Base-by-base conservation (phyloP, 2,329 filamentous ascomycete species). In the Pyrenochaeta sp. region DNA sequence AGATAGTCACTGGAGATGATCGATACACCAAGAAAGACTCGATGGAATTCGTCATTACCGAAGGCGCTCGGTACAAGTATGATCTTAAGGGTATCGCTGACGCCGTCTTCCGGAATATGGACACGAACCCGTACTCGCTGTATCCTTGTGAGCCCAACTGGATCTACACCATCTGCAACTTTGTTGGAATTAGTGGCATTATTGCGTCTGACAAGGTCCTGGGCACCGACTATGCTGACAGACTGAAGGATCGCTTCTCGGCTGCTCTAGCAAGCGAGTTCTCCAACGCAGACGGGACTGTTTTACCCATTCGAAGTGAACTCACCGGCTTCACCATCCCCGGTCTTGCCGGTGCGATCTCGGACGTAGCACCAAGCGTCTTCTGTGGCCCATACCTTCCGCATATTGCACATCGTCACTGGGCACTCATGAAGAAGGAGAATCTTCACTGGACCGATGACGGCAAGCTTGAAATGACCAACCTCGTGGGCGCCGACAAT, bases 101-200 rank as follows among this genome's bases (percentile, higher is more conserved):
- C 4, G 50, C 55, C 6, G 31, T 59, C 4, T 38, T 37, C 15
- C 20, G 35, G 4, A 53, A 59, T 17, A 53, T 47, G 39, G 35
- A 48, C 18, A 13, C 41, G 15, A 45, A 41, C 13, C 18, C 39
- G 5, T 60, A 44, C 24, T 45, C 37, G 18, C 36, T 60, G 6
- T 58, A 45, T 41, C 53, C 56, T 7, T 56, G 55, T 27, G 55
- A 56, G 37, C 55, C 55, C n/a, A 56, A 56, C 26, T 56, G 55
- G 52, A 43, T 52, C 9, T 54, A 58, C 21, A 53, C 51, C 10
- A 24, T 55, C 15, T 55, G 52, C 42, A 58, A 55, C 27, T 15
- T 50, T n/a, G 34, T 50, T n/a, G 46, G 46, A 6, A 45, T 50
- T n/a, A 41, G 35, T 21, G 53, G 53, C 9, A 37, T 51, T 11